phyloP scores from a whole-genome alignment of 2,329 filamentous ascomycete genomes.

The Calonectria pauciramosa region DNA sequence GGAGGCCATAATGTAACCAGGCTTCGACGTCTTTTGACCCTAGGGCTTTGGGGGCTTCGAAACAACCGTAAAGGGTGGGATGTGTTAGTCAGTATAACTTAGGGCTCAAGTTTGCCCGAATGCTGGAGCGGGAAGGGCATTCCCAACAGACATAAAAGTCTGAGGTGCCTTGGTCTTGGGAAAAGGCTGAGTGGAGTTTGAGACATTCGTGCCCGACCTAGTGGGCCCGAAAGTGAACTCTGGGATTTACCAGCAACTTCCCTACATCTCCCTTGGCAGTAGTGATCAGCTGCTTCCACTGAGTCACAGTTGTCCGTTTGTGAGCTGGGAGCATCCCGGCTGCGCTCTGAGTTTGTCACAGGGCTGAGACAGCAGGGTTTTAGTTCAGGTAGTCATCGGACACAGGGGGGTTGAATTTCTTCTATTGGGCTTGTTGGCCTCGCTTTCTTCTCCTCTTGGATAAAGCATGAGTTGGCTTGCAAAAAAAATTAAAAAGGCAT shows the following conservation, averaged over 20 bases:
- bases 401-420: neutral
- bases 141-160: neutral
- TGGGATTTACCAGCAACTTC: neutral
- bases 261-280: neutral
- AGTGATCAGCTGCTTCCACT: neutral
- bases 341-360: neutral
- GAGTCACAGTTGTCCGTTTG: neutral
- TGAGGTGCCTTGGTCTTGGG: too few relatives aligned
- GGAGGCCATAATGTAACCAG: neutral
- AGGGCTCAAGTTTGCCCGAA: neutral
- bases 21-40: neutral
- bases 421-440: neutral
- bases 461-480: neutral
- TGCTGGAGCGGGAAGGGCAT: neutral
- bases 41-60: neutral
- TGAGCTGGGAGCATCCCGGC: neutral
- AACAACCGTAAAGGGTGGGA: neutral
- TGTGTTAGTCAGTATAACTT: neutral
- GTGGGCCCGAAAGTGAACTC: neutral
- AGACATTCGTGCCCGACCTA: neutral
- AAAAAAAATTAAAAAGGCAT: neutral
- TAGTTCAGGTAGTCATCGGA: neutral
- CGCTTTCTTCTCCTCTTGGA: neutral
- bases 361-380: neutral
- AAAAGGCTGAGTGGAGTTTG: neutral